phyloP scores from a whole-genome alignment of 768 basidiomycete genomes.

The Boletus subcaerulescens region DNA sequence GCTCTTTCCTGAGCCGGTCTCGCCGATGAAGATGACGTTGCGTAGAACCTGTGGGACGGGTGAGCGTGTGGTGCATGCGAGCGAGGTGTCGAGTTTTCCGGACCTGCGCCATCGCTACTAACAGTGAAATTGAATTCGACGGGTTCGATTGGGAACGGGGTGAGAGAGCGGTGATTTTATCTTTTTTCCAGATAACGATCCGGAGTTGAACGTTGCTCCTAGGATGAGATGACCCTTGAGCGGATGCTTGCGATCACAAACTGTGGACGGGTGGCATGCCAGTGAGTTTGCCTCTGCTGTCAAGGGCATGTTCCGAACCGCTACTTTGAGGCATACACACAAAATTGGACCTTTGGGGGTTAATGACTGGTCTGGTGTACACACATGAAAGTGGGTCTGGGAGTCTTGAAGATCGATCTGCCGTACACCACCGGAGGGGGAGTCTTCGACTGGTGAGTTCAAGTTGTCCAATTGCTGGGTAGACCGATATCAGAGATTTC shows the following conservation, averaged over 20 bases:
- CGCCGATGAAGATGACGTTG: constrained; percentile 38
- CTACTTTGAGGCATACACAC: no score
- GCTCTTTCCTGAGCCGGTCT: constrained; percentile 37
- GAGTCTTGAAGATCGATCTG: no score
- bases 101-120: constrained; percentile 6
- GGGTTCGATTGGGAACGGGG: not conserved
- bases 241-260: not conserved
- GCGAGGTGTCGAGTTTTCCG: not conserved
- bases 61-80: not conserved
- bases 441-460: no score
- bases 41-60: constrained; percentile 9
- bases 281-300: not conserved
- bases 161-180: not conserved
- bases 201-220: not conserved
- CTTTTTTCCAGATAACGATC: not conserved
- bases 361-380: no score
- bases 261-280: not conserved
- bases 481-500: no score
- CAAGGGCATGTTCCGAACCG: not conserved
- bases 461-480: no score
- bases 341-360: no score
- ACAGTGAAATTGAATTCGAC: not conserved
- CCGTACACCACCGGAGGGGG: no score
- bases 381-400: no score
- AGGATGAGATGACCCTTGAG: not conserved